Base-by-base conservation (phyloP, 2,329 filamentous ascomycete genomes). In the Tolypocladium album region DNA sequence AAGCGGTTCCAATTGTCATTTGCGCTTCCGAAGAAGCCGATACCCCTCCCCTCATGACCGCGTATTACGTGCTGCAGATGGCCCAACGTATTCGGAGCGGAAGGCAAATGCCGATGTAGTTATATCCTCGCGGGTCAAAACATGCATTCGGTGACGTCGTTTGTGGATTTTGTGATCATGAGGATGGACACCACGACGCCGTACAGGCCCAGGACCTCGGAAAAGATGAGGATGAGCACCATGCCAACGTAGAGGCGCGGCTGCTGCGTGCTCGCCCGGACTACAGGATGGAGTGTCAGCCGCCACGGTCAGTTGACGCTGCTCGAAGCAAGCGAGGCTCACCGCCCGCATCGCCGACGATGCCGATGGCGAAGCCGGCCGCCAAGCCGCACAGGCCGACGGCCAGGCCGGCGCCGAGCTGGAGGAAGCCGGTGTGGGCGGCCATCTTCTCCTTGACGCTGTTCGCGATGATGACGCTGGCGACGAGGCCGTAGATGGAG, bases 151-250 rank as follows among this genome's bases (percentile, higher is more conserved):
- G 74, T 77, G 4, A 74, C 73, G 24, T 71, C 71, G 31, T 70
- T 55, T 40, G 65, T 73, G 36, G 76, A 76, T 61, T 70, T 74
- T 6, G 78, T 78, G 61, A 79, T 67, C 77, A 81, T 78, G 57
- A 81, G 66, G 58, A 81, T 79, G 22, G 74, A 73, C 27, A 81
- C 75, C 55, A 81, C 77, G 40, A 79, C 73, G 4, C 76, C 77
- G 61, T 79, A 79, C 4, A 78, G 68, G 9, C 75, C 75, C 47
- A 78, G 64, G 20, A 79, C 77, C 61, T 78, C 76, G 55, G 77
- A 72, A 59, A 78, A 79, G 67, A 79, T 79, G 61, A 79, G 71
- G 58, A 79, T 78, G 42, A 79, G 70, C 27, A 79, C 75, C 75
- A 79, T 78, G 63, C 75, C 76, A 59, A 76, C 70, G 56, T 79